phyloP scores from a whole-genome alignment of 2,329 filamentous ascomycete species.

The Ophiostoma pallidulum region DNA sequence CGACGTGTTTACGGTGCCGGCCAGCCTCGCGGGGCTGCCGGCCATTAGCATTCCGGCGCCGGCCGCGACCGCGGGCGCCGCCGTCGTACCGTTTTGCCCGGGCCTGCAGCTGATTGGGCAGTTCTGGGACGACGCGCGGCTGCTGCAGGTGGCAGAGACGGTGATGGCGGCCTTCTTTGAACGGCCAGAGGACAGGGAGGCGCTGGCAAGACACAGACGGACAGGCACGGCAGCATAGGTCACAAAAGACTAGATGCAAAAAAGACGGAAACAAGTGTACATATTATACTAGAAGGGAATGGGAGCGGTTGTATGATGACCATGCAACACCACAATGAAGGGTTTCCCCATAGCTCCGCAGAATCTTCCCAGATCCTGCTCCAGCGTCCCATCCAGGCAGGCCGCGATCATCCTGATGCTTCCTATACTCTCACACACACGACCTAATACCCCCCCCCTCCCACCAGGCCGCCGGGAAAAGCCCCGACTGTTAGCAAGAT shows the following conservation, averaged over 20 bases:
- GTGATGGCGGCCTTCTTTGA: constrained; percentile 23
- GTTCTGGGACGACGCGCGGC: constrained; percentile 61
- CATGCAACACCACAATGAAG: no score
- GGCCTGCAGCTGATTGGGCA: constrained; percentile 76
- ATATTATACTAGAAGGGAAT: no score
- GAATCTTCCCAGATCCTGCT: no score
- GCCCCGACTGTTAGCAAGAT: constrained; percentile 12
- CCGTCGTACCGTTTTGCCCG: constrained; percentile 21
- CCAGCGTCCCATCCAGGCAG: no score
- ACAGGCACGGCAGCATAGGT: constrained; percentile 5
- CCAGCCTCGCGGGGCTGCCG: constrained; percentile 83
- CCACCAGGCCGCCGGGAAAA: background rate
- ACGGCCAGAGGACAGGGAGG: constrained; percentile 8
- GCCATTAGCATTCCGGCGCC: constrained; percentile 72
- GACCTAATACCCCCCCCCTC: background rate
- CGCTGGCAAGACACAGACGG: constrained; percentile 4
- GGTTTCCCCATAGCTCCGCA: no score
- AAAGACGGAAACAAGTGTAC: background rate
- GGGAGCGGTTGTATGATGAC: constrained; percentile 6
- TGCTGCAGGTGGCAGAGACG: constrained; percentile 49
- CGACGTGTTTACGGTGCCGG: constrained; percentile 92
- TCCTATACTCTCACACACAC: no score
- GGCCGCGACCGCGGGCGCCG: constrained; percentile 17
- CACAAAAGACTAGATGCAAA: no score
- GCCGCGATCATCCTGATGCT: no score